Percentiles rank a stretch among this genome's conserved stretches.
Evolutionary conservation across 78 protist genomes (phyloP).

Genomic region (Cavenderia fasciculata): DNA sequence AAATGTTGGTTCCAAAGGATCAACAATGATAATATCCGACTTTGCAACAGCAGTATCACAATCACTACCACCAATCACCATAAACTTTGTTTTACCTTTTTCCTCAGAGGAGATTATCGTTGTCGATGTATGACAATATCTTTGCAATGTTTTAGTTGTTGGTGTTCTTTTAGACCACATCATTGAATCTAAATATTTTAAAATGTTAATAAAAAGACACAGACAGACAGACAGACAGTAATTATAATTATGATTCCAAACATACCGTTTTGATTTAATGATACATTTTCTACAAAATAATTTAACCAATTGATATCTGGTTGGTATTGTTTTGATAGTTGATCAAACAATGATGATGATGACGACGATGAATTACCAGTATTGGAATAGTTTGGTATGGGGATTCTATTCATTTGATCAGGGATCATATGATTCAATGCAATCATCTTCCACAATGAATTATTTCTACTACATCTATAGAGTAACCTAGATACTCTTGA

Average conservation of each 20-base stretch:
- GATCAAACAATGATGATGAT: not conserved
- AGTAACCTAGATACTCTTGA: not conserved
- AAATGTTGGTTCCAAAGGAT: not conserved
- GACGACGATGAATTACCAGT: not conserved
- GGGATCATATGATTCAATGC: not conserved
- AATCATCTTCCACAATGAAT: not conserved
- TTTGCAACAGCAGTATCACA: not conserved
- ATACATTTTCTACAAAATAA: not conserved
- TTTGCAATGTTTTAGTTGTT: not conserved
- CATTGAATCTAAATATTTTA: not conserved
- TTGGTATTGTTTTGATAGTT: not conserved
- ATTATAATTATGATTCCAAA: not conserved
- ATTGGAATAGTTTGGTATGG: not conserved
- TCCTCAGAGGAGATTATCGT: not conserved
- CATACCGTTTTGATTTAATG: not conserved
- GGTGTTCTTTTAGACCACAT: not conserved
- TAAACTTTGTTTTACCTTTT: not conserved
- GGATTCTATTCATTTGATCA: not conserved
- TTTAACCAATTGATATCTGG: conserved; percentile 1
- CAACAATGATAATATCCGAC: not conserved
- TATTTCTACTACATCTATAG: conserved; percentile 2
- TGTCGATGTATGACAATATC: not conserved
- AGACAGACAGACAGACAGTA: not conserved
- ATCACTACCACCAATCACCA: not conserved
- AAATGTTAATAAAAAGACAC: not conserved